Base-by-base conservation (phyloP, 1,139 yeast species). In the Diutina ranongensis region DNA sequence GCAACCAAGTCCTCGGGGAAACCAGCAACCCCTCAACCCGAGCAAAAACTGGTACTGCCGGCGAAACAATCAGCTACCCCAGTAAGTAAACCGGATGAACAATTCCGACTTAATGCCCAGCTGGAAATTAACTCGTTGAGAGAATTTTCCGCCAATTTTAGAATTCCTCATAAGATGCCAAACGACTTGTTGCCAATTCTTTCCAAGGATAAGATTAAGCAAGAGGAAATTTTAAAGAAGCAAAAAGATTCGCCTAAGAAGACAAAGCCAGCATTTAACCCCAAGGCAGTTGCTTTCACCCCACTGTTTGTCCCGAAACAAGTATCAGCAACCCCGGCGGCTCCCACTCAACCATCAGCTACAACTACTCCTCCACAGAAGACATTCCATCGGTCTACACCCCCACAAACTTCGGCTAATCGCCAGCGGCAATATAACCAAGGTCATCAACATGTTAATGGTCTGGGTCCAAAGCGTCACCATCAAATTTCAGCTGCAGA, bases 91-190 rank as follows among this genome's bases (percentile, higher is more conserved):
- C 34, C 35, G 19, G 35, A 40, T 45, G 76, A 72, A 49, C 62
- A 71, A 3, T 69, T 71, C 54, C 67, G 76, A 51, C 62, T 72
- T 49, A 73, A 68, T 53, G 78, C 80, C 10, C 80, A 78, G 57
- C 74, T 77, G 52, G 94, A 76, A 65, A 78, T 86, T 53, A 81
- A 83, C 52, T 85, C 92, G n/a, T 68, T 87, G 49, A 80, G 78
- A 51, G 86, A 84, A 58, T 88, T 88, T 58, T 79, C 95, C 45
- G 88, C 86, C 46, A 83, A 76, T 54, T 85, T 85, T 62, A 86
- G 85, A 62, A 77, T 87, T 25, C 86, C 86, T 3, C 77, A 78
- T 52, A 78, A 78, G 50, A 71, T 81, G 56, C 95, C 95, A 4
- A 60, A 76, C 33, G 95, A 87, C 58, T 70, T 86, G 57, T 70